A percentile compares a stretch with the other conserved stretches of the same genome.
Evolutionary conservation across 2,329 filamentous ascomycete species (phyloP).

Genomic region (Diplodia scrobiculata): DNA sequence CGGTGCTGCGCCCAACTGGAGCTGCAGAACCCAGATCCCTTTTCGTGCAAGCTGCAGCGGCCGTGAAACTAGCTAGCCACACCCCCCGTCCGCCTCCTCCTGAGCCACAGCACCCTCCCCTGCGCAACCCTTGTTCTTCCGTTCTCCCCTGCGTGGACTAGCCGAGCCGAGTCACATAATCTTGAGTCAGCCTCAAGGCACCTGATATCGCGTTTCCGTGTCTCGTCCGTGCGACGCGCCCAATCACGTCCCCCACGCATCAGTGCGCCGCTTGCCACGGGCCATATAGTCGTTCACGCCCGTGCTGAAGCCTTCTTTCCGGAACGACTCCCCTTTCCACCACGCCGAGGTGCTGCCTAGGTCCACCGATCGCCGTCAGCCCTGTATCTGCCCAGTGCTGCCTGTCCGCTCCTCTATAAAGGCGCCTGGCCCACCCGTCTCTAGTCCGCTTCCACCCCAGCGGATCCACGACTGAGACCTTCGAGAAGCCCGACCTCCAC

Average conservation of each 20-base stretch:
- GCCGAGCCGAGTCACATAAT: slow-evolving; percentile 34
- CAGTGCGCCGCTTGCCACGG: slow-evolving; percentile 18
- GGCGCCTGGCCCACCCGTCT: slow-evolving; percentile 16
- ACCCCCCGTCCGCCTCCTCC: not conserved
- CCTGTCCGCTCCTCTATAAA: slow-evolving; percentile 20
- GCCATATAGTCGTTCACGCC: slow-evolving; percentile 31
- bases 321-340: slow-evolving; percentile 15
- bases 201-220: slow-evolving; percentile 45
- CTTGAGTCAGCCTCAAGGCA: slow-evolving; percentile 32
- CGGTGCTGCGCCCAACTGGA: slow-evolving; percentile 8
- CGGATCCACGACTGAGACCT: slow-evolving; percentile 15
- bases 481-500: slow-evolving; percentile 2
- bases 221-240: slow-evolving; percentile 31
- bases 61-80: slow-evolving; percentile 20
- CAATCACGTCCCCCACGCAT: slow-evolving; percentile 31
- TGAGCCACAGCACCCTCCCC: slow-evolving; percentile 35
- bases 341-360: slow-evolving; percentile 27
- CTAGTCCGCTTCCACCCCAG: slow-evolving; percentile 12
- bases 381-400: slow-evolving; percentile 11
- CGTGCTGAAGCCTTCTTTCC: slow-evolving; percentile 32
- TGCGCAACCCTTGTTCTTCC: slow-evolving; percentile 31
- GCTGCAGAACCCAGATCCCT: slow-evolving; percentile 21
- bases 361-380: slow-evolving; percentile 23
- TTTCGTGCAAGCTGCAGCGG: slow-evolving; percentile 11
- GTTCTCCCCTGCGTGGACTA: slow-evolving; percentile 32